phyloP scores from a whole-genome alignment of 202 grass and related monocot genomes.

The Schoenoplectus triqueter region DNA sequence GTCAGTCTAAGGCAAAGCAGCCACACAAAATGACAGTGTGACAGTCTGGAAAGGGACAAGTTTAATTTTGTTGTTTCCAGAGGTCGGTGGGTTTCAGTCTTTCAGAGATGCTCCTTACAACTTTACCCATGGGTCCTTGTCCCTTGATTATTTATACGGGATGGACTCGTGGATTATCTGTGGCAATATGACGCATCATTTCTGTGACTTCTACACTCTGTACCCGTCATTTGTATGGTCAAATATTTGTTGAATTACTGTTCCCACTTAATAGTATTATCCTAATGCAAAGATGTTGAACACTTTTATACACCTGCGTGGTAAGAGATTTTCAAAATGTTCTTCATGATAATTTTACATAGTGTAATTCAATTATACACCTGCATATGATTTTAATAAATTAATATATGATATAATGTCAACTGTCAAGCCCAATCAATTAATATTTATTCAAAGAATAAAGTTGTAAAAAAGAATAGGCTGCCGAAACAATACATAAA shows the following conservation, averaged over 20 bases:
- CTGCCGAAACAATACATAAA: too few species aligned
- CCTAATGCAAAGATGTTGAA: neutral
- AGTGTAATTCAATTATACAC: too few species aligned
- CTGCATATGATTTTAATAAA: too few species aligned
- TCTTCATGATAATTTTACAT: too few species aligned
- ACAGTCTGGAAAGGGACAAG: slow-evolving; percentile 14
- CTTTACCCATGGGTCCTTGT: neutral
- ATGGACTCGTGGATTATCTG: neutral
- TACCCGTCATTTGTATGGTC: neutral
- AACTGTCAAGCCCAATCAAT: too few species aligned
- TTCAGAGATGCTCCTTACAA: neutral
- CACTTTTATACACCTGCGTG: neutral
- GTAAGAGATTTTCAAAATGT: neutral
- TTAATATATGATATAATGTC: too few species aligned
- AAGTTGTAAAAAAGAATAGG: too few species aligned
- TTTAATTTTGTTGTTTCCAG: slow-evolving; percentile 13
- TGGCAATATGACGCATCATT: neutral
- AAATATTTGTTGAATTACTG: neutral
- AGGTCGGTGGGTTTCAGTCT: neutral
- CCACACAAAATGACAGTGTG: neutral
- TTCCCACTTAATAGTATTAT: neutral
- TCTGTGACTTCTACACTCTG: neutral
- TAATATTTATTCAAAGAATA: too few species aligned
- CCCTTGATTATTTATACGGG: neutral
- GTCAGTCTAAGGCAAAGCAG: too few species aligned